Evolutionary conservation across 2,329 filamentous ascomycete genomes (phyloP).

Genomic region (Nakataea oryzae): DNA sequence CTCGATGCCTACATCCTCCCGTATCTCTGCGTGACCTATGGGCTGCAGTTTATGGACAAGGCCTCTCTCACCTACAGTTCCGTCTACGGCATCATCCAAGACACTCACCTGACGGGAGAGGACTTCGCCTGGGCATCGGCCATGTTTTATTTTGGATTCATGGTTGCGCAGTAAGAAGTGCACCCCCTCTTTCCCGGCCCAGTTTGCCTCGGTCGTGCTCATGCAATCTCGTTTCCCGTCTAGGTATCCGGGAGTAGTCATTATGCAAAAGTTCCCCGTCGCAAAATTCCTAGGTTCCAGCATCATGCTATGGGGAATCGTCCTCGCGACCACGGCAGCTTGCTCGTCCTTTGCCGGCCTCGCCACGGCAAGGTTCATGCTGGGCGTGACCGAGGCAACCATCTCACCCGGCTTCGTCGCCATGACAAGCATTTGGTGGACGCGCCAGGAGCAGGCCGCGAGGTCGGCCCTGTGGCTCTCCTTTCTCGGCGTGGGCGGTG

Average conservation of each 20-base stretch:
- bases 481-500: constrained; percentile 30
- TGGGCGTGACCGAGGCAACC: neutral
- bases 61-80: neutral
- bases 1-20: neutral
- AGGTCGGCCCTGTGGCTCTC: constrained; percentile 30
- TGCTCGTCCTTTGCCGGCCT: neutral
- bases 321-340: neutral
- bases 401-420: neutral
- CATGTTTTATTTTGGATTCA: neutral
- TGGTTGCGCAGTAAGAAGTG: neutral
- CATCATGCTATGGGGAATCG: neutral
- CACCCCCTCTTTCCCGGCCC: neutral
- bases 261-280: neutral
- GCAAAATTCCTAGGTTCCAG: neutral
- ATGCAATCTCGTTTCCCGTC: neutral
- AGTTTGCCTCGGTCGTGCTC: too few species aligned
- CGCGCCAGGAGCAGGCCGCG: constrained; percentile 27
- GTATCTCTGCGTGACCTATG: neutral
- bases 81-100: neutral
- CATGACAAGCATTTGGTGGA: constrained; percentile 24
- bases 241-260: neutral
- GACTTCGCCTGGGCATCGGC: neutral
- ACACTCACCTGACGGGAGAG: neutral
- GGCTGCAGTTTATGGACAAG: neutral
- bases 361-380: neutral